Percentiles rank a stretch among this genome's conserved stretches.
Conservation (phyloP, 129 eudicot species). For the Tagetes erecta region DNA sequence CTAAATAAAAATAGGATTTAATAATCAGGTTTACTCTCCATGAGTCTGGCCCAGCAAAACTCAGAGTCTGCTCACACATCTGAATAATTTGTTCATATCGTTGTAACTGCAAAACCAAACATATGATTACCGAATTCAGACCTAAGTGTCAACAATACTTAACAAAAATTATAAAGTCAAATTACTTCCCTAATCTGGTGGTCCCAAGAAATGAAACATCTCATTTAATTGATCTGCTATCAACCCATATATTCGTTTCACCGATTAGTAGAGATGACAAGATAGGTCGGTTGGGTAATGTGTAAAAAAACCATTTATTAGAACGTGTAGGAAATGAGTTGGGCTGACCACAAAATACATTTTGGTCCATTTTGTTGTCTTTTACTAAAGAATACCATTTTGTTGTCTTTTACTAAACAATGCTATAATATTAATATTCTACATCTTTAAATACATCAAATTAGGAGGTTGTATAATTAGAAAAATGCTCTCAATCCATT, state of each 20-base stretch:
- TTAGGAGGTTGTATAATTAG: not conserved
- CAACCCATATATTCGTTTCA: not conserved
- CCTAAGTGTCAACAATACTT: not conserved
- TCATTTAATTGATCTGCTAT: not conserved
- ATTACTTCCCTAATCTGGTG: slow-evolving; percentile 7
- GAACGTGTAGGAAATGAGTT: not conserved
- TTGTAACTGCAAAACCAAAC: slow-evolving; percentile 57
- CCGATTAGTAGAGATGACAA: not conserved
- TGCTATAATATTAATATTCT: not conserved
- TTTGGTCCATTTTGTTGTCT: not conserved
- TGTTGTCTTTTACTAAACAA: not conserved
- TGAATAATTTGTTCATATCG: slow-evolving; percentile 74
- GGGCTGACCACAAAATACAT: not conserved
- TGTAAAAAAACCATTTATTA: not conserved
- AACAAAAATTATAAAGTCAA: not conserved
- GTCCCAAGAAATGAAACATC: not conserved
- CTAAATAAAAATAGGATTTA: slow-evolving; percentile 64
- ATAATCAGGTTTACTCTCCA: slow-evolving; percentile 58
- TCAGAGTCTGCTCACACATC: slow-evolving; percentile 71
- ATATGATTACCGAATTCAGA: not conserved
- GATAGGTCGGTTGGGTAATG: slow-evolving; percentile 3
- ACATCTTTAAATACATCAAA: not conserved
- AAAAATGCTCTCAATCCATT: slow-evolving; percentile 1
- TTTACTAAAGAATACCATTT: not conserved
- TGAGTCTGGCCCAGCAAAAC: slow-evolving; percentile 48